These are phyloP conservation scores for Candida mattraensis DNA, from an alignment of 805 yeast species.

Conservation along the genomic window DNA sequence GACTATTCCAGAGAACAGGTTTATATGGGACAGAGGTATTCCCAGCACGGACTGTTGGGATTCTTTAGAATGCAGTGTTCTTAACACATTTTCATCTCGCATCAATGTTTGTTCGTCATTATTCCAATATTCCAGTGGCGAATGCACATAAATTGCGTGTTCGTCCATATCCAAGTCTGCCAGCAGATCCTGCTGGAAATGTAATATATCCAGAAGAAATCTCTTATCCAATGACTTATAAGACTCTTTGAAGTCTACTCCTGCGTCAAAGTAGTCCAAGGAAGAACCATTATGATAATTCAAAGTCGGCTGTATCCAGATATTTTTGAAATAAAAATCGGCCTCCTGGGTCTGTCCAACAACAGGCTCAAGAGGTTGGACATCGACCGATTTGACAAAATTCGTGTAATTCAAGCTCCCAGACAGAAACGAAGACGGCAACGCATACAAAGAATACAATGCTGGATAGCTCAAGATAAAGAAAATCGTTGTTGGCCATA, in stretches of 20 bases:
- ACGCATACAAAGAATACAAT: slow-evolving; percentile 36
- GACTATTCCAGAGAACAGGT: slow-evolving; percentile 38
- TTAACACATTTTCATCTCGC: slow-evolving; percentile 36
- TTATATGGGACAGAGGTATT: slow-evolving; percentile 26
- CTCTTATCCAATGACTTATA: slow-evolving; percentile 36
- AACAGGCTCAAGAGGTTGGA: slow-evolving; percentile 13
- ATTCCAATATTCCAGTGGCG: slow-evolving; percentile 47
- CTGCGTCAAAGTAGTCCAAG: slow-evolving; percentile 8
- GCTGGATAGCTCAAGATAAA: slow-evolving; percentile 52
- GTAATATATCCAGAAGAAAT: slow-evolving; percentile 36
- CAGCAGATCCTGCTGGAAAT: slow-evolving; percentile 35
- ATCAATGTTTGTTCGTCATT: slow-evolving; percentile 29
- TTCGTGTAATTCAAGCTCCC: slow-evolving; percentile 13
- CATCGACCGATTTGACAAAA: slow-evolving; percentile 18
- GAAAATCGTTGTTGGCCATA: slow-evolving; percentile 48
- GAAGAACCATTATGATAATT: slow-evolving; percentile 25
- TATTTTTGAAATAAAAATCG: slow-evolving; percentile 33
- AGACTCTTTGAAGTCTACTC: slow-evolving; percentile 2
- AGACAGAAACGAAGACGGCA: slow-evolving; percentile 20
- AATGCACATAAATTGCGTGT: slow-evolving; percentile 29
- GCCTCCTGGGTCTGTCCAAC: slow-evolving; percentile 4
- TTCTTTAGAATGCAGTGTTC: slow-evolving; percentile 38
- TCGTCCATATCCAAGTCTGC: slow-evolving; percentile 20
- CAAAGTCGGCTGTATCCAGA: slow-evolving; percentile 34
- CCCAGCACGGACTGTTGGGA: slow-evolving; percentile 23